Percentiles rank a stretch among this genome's conserved stretches.
Evolutionary conservation across 2,329 filamentous ascomycete species (phyloP).

Genomic region (Colletotrichum higginsianum): DNA sequence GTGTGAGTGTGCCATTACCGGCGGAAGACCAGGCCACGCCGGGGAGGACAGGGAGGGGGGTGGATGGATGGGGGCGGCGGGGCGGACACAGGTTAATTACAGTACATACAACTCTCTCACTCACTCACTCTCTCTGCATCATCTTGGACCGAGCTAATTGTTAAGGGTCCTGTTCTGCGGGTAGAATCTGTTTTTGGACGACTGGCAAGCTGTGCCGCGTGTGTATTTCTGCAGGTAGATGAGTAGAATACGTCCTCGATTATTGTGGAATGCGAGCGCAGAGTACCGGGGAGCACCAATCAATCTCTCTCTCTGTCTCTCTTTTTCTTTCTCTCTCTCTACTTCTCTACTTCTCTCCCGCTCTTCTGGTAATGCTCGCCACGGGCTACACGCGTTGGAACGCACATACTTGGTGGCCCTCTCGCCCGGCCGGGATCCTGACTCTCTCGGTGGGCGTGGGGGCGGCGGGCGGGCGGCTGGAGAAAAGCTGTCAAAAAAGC

Average conservation of each 20-base stretch:
- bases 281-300: neutral
- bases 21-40: neutral
- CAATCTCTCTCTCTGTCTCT: neutral
- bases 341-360: no score
- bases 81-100: neutral
- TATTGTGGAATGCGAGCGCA: slow-evolving; percentile 6
- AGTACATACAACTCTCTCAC: no score
- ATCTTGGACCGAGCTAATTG: slow-evolving; percentile 10
- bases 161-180: slow-evolving; percentile 10
- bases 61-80: slow-evolving; percentile 1
- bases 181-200: neutral
- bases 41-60: neutral
- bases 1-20: neutral
- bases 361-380: slow-evolving; percentile 1
- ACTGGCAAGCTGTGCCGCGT: neutral
- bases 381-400: slow-evolving; percentile 7
- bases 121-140: neutral
- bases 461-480: neutral
- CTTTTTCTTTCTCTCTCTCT: neutral
- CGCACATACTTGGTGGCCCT: neutral
- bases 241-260: no score
- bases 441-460: slow-evolving; percentile 26
- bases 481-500: slow-evolving; percentile 31
- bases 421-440: slow-evolving; percentile 21
- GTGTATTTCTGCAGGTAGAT: neutral